Percentiles rank a stretch among this genome's conserved stretches.
phyloP scores from a whole-genome alignment of 257 asterid genomes.

The Scutellaria barbata region DNA sequence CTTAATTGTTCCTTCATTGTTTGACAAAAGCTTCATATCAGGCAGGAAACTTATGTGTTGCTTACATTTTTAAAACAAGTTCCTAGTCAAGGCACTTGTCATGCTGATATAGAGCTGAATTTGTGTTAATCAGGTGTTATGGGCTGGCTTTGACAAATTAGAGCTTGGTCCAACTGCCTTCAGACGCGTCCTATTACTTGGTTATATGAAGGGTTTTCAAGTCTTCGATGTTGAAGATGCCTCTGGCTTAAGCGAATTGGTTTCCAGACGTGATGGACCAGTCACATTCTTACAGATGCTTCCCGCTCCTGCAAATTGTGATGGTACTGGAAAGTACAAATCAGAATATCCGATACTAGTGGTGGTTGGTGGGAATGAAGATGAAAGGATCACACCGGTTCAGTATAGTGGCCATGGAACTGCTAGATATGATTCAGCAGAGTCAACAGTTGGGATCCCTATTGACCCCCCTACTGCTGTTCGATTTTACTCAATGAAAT shows the following conservation, averaged over 20 bases:
- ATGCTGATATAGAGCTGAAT: constrained; percentile 37
- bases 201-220: constrained; percentile 73
- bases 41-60: constrained; percentile 24
- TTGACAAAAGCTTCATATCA: constrained; percentile 17
- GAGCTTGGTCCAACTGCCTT: constrained; percentile 50
- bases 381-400: constrained; percentile 40
- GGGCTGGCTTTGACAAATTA: constrained; percentile 85
- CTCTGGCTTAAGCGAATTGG: constrained; percentile 63
- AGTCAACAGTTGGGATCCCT: constrained; percentile 46
- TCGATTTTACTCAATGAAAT: constrained; percentile 71
- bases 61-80: constrained; percentile 23
- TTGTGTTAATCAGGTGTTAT: constrained; percentile 55
- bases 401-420: constrained; percentile 47
- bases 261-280: constrained; percentile 74
- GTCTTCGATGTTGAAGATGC: constrained; percentile 81
- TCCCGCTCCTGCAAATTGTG: constrained; percentile 55
- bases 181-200: constrained; percentile 65
- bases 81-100: constrained; percentile 10
- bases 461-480: constrained; percentile 61
- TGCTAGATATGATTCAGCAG: constrained; percentile 45
- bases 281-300: constrained; percentile 76
- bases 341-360: constrained; percentile 59
- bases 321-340: constrained; percentile 48
- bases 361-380: constrained; percentile 64
- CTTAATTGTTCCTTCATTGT: constrained; percentile 29